These are phyloP conservation scores for Lactifluus echinatus DNA, from an alignment of 768 basidiomycete species.

Conservation along the genomic window DNA sequence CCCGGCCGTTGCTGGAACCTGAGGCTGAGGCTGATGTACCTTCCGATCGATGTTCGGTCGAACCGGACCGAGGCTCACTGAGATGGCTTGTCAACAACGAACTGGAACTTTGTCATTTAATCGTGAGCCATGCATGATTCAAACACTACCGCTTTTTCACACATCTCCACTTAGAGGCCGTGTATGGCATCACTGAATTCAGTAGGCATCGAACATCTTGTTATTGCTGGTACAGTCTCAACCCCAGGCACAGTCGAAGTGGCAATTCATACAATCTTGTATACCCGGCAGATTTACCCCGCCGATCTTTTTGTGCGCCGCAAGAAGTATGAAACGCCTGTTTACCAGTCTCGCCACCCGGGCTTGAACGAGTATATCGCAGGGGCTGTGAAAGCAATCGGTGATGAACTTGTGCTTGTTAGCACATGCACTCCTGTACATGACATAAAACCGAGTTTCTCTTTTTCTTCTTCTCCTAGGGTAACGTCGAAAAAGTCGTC, in stretches of 20 bases:
- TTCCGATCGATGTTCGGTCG: neutral
- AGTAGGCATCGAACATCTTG: slow-evolving; percentile 36
- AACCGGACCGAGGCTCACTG: neutral
- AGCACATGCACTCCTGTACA: neutral
- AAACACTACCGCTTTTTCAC: neutral
- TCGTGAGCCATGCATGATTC: slow-evolving; percentile 21
- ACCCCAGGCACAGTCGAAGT: slow-evolving; percentile 63
- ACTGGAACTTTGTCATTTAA: slow-evolving; percentile 27
- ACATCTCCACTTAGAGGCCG: slow-evolving; percentile 40
- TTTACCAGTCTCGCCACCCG: slow-evolving; percentile 91
- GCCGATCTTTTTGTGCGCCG: slow-evolving; percentile 78
- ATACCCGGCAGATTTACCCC: slow-evolving; percentile 86
- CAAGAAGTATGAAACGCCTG: slow-evolving; percentile 84
- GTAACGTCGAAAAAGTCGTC: slow-evolving; percentile 69
- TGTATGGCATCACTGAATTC: slow-evolving; percentile 61
- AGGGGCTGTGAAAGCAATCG: slow-evolving; percentile 75
- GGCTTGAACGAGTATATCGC: slow-evolving; percentile 82
- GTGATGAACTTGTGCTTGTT: slow-evolving; percentile 66
- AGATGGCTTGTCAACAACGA: slow-evolving; percentile 15
- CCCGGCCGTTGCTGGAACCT: no score
- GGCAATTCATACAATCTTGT: slow-evolving; percentile 86
- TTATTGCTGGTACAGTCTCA: neutral
- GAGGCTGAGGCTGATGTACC: no score
- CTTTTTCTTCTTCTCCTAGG: slow-evolving; percentile 34
- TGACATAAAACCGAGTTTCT: neutral